Evolutionary conservation across 1,284 basidiomycete genomes (phyloP).

Genomic region (Irpex sp.): DNA sequence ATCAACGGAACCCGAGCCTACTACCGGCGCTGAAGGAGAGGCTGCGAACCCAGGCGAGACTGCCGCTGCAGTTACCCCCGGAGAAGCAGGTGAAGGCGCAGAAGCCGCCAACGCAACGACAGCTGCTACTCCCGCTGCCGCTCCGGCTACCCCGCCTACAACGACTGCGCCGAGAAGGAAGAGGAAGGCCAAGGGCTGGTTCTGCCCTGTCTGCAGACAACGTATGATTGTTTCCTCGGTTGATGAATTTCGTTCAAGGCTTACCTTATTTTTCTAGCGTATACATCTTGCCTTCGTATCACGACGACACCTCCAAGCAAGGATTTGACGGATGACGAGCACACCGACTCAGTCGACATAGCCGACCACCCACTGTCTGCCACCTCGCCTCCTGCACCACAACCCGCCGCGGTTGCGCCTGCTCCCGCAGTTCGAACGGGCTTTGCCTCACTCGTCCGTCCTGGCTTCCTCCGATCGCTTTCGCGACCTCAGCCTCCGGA

Average conservation of each 20-base stretch:
- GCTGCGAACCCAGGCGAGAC: conserved; percentile 31
- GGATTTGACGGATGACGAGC: conserved; percentile 32
- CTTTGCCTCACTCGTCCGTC: conserved; percentile 28
- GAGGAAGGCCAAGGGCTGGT: conserved; percentile 92
- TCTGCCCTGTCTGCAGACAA: conserved; percentile 90
- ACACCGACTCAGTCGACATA: conserved; percentile 32
- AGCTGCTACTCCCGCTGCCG: neutral
- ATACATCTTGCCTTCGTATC: conserved; percentile 82
- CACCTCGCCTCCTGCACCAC: conserved; percentile 15
- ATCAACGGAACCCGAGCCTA: conserved; percentile 14
- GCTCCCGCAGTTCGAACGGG: conserved; percentile 13
- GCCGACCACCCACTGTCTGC: conserved; percentile 27
- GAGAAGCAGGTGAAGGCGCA: conserved; percentile 14
- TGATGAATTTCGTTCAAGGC: conserved; percentile 1
- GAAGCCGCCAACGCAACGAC: conserved; percentile 14
- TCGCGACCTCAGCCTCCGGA: conserved; percentile 30
- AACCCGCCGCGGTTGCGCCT: neutral
- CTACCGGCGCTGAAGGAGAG: conserved; percentile 16
- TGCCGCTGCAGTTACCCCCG: conserved; percentile 15
- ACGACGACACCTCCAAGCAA: conserved; percentile 67
- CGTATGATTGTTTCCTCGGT: conserved; percentile 43
- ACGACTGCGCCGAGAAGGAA: conserved; percentile 56
- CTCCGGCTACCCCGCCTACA: conserved; percentile 17
- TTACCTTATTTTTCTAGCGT: conserved; percentile 46
- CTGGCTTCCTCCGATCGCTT: conserved; percentile 29